Evolutionary conservation across 176 grass and related monocot species (phyloP), one percentile per base, ranked within the genome.

Genomic region (Lolium perenne): DNA sequence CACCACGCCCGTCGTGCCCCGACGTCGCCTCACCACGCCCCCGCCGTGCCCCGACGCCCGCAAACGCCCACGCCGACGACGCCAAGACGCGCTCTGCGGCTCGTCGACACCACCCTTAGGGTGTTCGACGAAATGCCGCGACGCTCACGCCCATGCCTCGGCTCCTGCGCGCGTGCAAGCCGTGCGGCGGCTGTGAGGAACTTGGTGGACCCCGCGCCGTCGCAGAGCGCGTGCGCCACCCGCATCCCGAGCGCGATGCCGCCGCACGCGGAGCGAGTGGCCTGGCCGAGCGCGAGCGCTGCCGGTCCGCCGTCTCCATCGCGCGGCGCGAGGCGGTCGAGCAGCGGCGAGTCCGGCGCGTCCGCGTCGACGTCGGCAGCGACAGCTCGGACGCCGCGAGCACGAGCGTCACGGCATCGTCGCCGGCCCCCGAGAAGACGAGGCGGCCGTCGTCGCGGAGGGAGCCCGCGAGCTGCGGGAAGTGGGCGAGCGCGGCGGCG

Each of bases 231-330:
- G 88, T 94, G 91, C 54, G 84, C 88, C n/a, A 88, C 87, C 35
- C 92, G 90, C 95, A 94, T 91, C 47, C 92, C 95, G 0, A 94
- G 80, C 20, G 92, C 95, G 51, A 97, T 82, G 69, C 91, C 91
- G 10, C 89, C 91, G 55, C 92, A 97, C 26, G 89, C 71, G 79
- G 95, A 92, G 49, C 41, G 72, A 2, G 92, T 97, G 22, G 80
- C 82, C 82, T 97, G 91, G 49, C n/a, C n/a, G n/a, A 95, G 78
- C 61, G 86, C 86, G 50, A 95, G 86, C 72, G 41, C 87, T 16
- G 32, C 38, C 35, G 59, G 60, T 4, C 18, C 49, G 53, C 41
- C 74, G 67, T 84, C 76, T 0, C 74, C 20, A 13, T 73, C 80
- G 13, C 7, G 55, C 40, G 95, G 92, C 56, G 78, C 80, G 70